Conservation (phyloP, 495 filamentous ascomycete genomes). For the Filosporella fistucella region DNA sequence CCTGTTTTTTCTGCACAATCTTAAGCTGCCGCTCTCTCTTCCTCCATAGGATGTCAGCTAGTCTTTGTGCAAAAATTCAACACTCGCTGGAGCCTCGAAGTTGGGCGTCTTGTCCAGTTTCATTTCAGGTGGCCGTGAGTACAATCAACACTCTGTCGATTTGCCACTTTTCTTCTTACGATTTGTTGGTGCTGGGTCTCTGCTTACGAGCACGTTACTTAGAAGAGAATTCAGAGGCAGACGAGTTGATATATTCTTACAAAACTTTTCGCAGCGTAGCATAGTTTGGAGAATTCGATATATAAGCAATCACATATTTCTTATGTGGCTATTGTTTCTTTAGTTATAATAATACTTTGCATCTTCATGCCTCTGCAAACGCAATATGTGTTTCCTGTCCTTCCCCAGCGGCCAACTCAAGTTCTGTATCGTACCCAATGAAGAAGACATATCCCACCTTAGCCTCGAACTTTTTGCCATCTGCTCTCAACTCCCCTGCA, state of each 20-base stretch:
- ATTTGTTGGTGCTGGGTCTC: slow-evolving; percentile 16
- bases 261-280: not conserved
- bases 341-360: too few species aligned
- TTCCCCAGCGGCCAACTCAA: slow-evolving; percentile 14
- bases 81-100: slow-evolving; percentile 31
- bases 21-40: slow-evolving; percentile 82
- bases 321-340: too few species aligned
- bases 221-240: slow-evolving; percentile 13
- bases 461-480: slow-evolving; percentile 47
- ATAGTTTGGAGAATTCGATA: not conserved
- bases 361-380: slow-evolving; percentile 16
- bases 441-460: slow-evolving; percentile 67
- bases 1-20: slow-evolving; percentile 81
- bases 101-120: slow-evolving; percentile 33
- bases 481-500: slow-evolving; percentile 50
- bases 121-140: slow-evolving; percentile 21
- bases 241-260: slow-evolving; percentile 23
- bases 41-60: slow-evolving; percentile 80
- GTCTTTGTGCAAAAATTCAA: slow-evolving; percentile 89
- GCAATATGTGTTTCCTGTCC: slow-evolving; percentile 15
- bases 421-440: slow-evolving; percentile 34
- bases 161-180: slow-evolving; percentile 15
- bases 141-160: slow-evolving; percentile 20
- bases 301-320: too few species aligned
- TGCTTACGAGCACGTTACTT: slow-evolving; percentile 7